Base-by-base conservation (phyloP, 345 rosid species). In the Lumnitzera littorea region DNA sequence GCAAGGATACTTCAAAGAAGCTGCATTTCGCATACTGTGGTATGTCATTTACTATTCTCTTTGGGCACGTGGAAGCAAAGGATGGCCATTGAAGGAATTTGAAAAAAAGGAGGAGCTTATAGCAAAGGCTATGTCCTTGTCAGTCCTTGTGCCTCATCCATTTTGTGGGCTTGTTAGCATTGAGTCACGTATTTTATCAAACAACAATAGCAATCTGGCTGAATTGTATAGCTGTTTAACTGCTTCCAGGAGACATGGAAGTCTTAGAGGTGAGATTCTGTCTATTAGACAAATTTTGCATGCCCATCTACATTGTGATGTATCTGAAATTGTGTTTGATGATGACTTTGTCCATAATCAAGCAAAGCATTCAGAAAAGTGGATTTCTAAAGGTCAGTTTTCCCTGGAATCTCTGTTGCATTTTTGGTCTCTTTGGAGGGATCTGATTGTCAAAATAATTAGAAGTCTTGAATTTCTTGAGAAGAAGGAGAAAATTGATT, bases 61-160 rank as follows among this genome's bases (percentile, higher is more conserved):
- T 1, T 83, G 84, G 88, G 60, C 60, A 23, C 48, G 50, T 16
- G 73, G 74, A 63, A 57, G 71, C 64, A 55, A 50, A 27, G 88
- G 81, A 12, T 83, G 88, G 85, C 84, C 82, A 12, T 65, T 77
- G 46, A 73, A 77, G 70, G 71, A 56, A 53, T 77, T 77, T 68
- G 17, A 23, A 2, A 55, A 58, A 13, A 61, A 69, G 62, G 66
- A 73, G 62, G 62, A 71, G 46, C 76, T 80, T 57, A 12, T 83
- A 23, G 51, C 46, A 15, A 77, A 69, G 56, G 84, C 84, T 15
- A 69, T 71, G 60, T 67, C 65, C 13, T 64, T 75, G 3, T 75
- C 85, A 4, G 13, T 50, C 58, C 57, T 36, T n/a, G 67, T 15
- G 4, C 62, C 79, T 4, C 6, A 13, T 51, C 63, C 66, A 27